Conservation (phyloP, 495 filamentous ascomycete genomes). For the Cercophora newfieldiana region DNA sequence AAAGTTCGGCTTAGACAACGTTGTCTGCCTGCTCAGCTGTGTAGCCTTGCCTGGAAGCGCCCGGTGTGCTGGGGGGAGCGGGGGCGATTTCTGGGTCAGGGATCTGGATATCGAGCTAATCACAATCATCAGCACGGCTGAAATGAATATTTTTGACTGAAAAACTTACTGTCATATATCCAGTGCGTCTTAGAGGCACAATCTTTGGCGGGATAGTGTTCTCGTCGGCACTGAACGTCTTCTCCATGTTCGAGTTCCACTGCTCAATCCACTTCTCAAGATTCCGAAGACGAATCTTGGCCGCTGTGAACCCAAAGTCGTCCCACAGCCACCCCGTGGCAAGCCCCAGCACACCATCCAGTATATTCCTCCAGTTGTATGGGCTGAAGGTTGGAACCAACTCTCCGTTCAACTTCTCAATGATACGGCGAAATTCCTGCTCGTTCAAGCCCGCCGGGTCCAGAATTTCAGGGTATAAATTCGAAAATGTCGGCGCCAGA, state of each 20-base stretch:
- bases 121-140: conserved; percentile 9
- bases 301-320: conserved; percentile 71
- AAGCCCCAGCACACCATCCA: conserved; percentile 75
- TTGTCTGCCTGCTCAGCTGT: conserved; percentile 17
- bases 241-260: conserved; percentile 71
- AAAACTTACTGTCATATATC: conserved; percentile 77
- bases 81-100: conserved; percentile 38
- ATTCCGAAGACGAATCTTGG: conserved; percentile 64
- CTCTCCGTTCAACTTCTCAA: conserved; percentile 73
- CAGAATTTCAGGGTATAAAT: conserved; percentile 92
- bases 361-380: conserved; percentile 64
- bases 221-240: conserved; percentile 51
- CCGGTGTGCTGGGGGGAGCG: conserved; percentile 33
- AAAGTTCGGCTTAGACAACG: conserved; percentile 13
- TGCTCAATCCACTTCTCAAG: conserved; percentile 78
- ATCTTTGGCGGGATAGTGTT: conserved; percentile 63
- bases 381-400: conserved; percentile 74
- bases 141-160: background rate
- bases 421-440: conserved; percentile 75
- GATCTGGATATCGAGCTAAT: conserved; percentile 42
- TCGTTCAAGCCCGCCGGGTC: conserved; percentile 78
- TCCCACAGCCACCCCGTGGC: conserved; percentile 93
- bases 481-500: conserved; percentile 88
- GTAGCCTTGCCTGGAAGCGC: conserved; percentile 16
- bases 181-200: conserved; percentile 74